phyloP scores from a whole-genome alignment of 306 rosid genomes.

The Hylodesmum podocarpum region DNA sequence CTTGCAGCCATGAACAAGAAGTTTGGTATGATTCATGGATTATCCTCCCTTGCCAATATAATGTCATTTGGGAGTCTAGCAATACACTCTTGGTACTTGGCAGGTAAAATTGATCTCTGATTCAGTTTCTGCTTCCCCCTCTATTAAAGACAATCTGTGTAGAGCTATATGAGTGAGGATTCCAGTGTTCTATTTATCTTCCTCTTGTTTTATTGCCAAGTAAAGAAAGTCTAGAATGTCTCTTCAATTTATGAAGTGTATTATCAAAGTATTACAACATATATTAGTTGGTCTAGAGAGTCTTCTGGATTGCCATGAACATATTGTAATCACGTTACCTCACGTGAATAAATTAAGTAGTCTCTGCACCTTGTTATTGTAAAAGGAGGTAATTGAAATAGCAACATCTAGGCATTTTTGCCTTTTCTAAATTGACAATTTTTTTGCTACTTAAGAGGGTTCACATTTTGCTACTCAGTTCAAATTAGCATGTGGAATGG shows the following conservation, averaged over 20 bases:
- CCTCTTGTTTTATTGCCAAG: constrained; percentile 17
- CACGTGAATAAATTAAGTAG: constrained; percentile 15
- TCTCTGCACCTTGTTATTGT: neutral
- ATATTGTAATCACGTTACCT: constrained; percentile 1
- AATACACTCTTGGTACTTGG: constrained; percentile 96
- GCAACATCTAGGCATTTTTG: neutral
- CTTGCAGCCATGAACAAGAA: constrained; percentile 96
- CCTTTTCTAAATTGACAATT: neutral
- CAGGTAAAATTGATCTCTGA: constrained; percentile 77
- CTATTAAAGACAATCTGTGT: constrained; percentile 22
- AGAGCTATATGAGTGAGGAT: neutral
- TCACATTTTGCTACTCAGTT: neutral
- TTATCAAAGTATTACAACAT: neutral
- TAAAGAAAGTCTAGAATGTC: neutral
- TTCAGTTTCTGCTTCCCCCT: constrained; percentile 28
- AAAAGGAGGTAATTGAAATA: neutral
- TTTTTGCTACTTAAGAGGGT: neutral
- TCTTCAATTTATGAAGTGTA: constrained; percentile 24
- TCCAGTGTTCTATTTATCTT: constrained; percentile 2
- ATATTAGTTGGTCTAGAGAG: neutral
- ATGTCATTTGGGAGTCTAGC: constrained; percentile 94
- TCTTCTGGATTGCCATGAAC: neutral
- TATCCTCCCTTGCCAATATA: constrained; percentile 95
- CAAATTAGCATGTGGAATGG: neutral
- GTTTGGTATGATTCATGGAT: constrained; percentile 97